These are phyloP conservation scores for Monilinia fructicola DNA, from an alignment of 2,329 filamentous ascomycete species.

Conservation along the genomic window DNA sequence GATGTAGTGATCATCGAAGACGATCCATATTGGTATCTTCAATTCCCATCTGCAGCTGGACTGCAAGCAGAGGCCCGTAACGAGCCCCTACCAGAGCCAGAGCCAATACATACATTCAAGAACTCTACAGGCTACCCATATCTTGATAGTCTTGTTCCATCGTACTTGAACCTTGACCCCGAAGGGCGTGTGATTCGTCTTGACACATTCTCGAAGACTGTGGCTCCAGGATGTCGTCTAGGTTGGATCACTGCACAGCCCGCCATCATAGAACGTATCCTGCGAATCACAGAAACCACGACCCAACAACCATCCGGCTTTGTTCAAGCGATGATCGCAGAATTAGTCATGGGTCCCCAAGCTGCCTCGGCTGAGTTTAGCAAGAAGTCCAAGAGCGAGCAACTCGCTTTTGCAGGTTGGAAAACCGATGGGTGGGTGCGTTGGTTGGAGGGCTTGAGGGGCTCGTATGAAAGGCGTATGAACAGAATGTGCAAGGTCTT, in stretches of 20 bases:
- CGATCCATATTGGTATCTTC: slow-evolving; percentile 94
- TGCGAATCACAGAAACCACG: slow-evolving; percentile 70
- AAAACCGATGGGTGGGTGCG: slow-evolving; percentile 82
- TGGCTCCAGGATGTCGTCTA: slow-evolving; percentile 84
- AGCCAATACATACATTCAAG: slow-evolving; percentile 36
- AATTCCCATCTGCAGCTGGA: slow-evolving; percentile 70
- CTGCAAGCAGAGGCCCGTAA: slow-evolving; percentile 42
- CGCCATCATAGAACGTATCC: slow-evolving; percentile 69
- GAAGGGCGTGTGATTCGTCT: slow-evolving; percentile 86
- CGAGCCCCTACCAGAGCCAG: slow-evolving; percentile 35
- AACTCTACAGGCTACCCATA: slow-evolving; percentile 69
- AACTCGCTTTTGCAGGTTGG: slow-evolving; percentile 60
- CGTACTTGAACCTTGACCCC: slow-evolving; percentile 76
- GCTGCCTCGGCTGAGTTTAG: slow-evolving; percentile 48
- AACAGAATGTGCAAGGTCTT: slow-evolving; percentile 72
- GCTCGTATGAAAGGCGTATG: slow-evolving; percentile 84
- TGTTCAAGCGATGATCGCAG: slow-evolving; percentile 78
- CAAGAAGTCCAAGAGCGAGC: slow-evolving; percentile 43
- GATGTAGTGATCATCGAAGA: slow-evolving; percentile 92
- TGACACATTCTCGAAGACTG: slow-evolving; percentile 92
- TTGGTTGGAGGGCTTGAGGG: slow-evolving; percentile 83
- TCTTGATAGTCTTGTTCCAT: slow-evolving; percentile 79
- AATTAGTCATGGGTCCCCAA: slow-evolving; percentile 72
- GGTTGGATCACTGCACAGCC: slow-evolving; percentile 91
- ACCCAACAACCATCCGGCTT: slow-evolving; percentile 89